Percentiles rank a stretch among this genome's conserved stretches.
Conservation (phyloP, 2,329 filamentous ascomycete species). For the Coniochaeta sp. region DNA sequence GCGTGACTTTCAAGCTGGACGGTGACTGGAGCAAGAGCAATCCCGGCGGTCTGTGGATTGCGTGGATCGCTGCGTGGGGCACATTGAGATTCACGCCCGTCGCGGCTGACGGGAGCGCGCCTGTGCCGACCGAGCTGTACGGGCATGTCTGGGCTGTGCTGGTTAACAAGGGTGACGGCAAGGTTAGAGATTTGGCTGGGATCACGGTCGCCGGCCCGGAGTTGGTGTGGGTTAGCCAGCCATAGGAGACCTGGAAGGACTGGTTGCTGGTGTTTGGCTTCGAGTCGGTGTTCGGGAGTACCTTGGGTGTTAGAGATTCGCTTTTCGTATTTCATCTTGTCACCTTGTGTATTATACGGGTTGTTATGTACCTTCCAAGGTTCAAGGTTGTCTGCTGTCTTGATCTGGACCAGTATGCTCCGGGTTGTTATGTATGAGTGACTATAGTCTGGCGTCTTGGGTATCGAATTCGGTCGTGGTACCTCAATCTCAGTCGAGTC, state of each 20-base stretch:
- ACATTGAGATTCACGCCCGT: conserved; percentile 21
- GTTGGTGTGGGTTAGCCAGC: conserved; percentile 23
- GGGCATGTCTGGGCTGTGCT: conserved; percentile 28
- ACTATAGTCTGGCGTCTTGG: too few relatives aligned
- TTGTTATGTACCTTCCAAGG: too few relatives aligned
- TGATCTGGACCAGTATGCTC: too few relatives aligned
- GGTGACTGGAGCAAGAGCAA: conserved; percentile 4
- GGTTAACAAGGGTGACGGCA: conserved; percentile 17
- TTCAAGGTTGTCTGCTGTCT: too few relatives aligned
- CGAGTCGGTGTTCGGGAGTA: background rate
- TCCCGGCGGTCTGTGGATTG: conserved; percentile 18
- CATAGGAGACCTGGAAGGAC: background rate
- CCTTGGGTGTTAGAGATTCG: background rate
- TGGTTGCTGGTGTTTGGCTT: background rate
- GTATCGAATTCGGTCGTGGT: too few relatives aligned
- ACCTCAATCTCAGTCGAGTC: too few relatives aligned
- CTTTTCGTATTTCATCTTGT: too few relatives aligned
- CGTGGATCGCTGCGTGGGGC: conserved; percentile 30
- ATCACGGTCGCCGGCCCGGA: conserved; percentile 25
- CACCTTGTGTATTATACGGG: too few relatives aligned
- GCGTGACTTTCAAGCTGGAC: conserved; percentile 16
- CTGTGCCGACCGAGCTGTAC: conserved; percentile 22
- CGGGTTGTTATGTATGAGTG: too few relatives aligned
- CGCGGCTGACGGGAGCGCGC: conserved; percentile 11
- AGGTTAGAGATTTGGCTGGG: conserved; percentile 10